Evolutionary conservation across 2,329 filamentous ascomycete species (phyloP).

Genomic region (Epichloe aotearoae): DNA sequence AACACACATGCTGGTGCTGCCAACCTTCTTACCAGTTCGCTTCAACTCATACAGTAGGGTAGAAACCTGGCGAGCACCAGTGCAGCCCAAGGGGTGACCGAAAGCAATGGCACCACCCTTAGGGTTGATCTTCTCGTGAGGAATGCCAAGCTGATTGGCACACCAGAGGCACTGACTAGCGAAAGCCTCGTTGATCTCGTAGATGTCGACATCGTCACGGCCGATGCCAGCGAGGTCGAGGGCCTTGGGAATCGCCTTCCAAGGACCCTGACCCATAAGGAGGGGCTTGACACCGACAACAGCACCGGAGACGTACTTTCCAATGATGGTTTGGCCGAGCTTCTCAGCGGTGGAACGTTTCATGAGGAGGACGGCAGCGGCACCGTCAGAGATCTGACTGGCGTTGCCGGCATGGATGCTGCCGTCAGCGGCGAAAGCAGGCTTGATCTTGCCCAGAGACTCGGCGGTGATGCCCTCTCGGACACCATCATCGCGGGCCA

Average conservation of each 20-base stretch:
- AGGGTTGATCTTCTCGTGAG: conserved; percentile 82
- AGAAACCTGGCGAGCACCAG: conserved; percentile 83
- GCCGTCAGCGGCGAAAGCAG: conserved; percentile 84
- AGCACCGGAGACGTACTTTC: conserved; percentile 79
- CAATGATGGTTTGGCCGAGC: conserved; percentile 77
- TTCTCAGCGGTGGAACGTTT: conserved; percentile 80
- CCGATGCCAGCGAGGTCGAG: conserved; percentile 75
- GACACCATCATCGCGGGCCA: conserved; percentile 77
- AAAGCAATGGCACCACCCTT: conserved; percentile 96
- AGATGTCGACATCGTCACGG: conserved; percentile 90
- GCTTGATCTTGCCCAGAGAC: conserved; percentile 77
- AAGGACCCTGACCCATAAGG: conserved; percentile 92
- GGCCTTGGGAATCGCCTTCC: conserved; percentile 88
- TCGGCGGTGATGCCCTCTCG: conserved; percentile 75
- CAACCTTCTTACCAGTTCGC: conserved; percentile 72
- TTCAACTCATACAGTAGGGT: conserved; percentile 83
- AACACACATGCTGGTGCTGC: conserved; percentile 91
- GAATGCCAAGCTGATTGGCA: conserved; percentile 72
- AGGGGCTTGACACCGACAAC: conserved; percentile 83
- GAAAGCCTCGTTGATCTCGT: conserved; percentile 98
- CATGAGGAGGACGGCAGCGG: conserved; percentile 91
- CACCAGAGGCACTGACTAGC: conserved; percentile 92
- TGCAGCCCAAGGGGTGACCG: conserved; percentile 88
- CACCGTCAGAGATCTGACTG: conserved; percentile 88
- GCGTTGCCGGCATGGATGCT: conserved; percentile 95